Evolutionary conservation across 371 early-diverging fungal genomes (phyloP).

Genomic region (Batkoa obscura): DNA sequence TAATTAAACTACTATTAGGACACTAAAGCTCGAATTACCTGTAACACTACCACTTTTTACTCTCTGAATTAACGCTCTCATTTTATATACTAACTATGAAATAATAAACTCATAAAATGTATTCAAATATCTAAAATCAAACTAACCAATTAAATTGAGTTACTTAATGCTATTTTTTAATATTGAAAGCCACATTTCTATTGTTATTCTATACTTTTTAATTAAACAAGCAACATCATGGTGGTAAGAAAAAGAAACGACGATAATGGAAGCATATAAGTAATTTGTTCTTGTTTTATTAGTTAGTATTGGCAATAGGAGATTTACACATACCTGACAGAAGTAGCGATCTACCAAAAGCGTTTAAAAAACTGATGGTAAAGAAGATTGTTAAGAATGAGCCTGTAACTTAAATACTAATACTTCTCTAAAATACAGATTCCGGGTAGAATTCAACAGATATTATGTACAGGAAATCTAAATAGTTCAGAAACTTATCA

Average conservation of each 20-base stretch:
- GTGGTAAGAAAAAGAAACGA: too few relatives aligned
- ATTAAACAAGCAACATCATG: too few relatives aligned
- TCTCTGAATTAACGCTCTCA: neutral
- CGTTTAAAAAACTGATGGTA: conserved; percentile 78
- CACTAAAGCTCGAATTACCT: neutral
- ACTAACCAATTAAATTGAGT: too few relatives aligned
- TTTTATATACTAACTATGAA: neutral
- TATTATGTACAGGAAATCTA: conserved; percentile 81
- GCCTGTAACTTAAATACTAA: neutral
- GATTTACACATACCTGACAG: conserved; percentile 90
- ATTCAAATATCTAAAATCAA: too few relatives aligned
- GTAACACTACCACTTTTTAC: neutral
- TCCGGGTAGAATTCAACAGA: conserved; percentile 88
- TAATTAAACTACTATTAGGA: neutral
- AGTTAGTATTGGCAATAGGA: conserved; percentile 77
- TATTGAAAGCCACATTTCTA: too few relatives aligned
- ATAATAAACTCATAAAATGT: too few relatives aligned
- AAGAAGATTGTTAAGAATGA: neutral
- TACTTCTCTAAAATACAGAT: conserved; percentile 22
- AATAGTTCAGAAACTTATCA: conserved; percentile 63
- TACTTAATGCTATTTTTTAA: neutral
- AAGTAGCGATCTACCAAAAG: conserved; percentile 62
- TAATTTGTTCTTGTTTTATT: too few relatives aligned
- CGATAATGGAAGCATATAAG: too few relatives aligned
- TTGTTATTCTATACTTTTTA: too few relatives aligned